Percentiles rank a stretch among this genome's conserved stretches.
Conservation (phyloP, 352 stramenopile genomes). For the Pythium aristosporum region DNA sequence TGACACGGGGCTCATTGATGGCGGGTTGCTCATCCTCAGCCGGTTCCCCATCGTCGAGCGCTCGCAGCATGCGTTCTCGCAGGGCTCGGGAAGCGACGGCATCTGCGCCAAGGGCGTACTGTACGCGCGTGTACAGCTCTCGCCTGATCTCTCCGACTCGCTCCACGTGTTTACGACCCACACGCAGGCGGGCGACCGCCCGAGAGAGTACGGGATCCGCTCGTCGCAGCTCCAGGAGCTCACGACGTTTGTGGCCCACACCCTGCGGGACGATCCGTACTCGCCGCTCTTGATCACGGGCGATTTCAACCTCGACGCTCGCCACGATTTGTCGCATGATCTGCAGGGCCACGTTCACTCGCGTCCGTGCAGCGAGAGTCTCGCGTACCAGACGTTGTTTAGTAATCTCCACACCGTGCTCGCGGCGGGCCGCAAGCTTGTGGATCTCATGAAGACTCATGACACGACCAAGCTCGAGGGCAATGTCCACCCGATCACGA, state of each 20-base stretch:
- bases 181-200: slow-evolving; percentile 66
- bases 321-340: slow-evolving; percentile 61
- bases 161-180: slow-evolving; percentile 87
- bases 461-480: slow-evolving; percentile 48
- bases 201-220: slow-evolving; percentile 52
- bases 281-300: slow-evolving; percentile 68
- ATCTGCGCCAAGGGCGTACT: slow-evolving; percentile 77
- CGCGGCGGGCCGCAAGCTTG: slow-evolving; percentile 31
- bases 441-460: slow-evolving; percentile 73
- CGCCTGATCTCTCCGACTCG: slow-evolving; percentile 59
- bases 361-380: slow-evolving; percentile 56
- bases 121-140: slow-evolving; percentile 76
- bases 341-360: slow-evolving; percentile 22
- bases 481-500: slow-evolving; percentile 72
- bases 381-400: slow-evolving; percentile 60
- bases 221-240: slow-evolving; percentile 62
- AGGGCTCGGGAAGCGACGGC: slow-evolving; percentile 62
- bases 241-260: slow-evolving; percentile 51
- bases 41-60: slow-evolving; percentile 78
- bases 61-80: slow-evolving; percentile 54
- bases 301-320: slow-evolving; percentile 80
- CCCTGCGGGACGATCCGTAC: slow-evolving; percentile 46
- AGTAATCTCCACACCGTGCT: slow-evolving; percentile 45
- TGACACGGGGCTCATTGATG: slow-evolving; percentile 64
- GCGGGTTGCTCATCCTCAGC: slow-evolving; percentile 78